Evolutionary conservation across 2,329 filamentous ascomycete species (phyloP), one percentile per base, ranked within the genome.

Genomic region (Lachnellula willkommii): DNA sequence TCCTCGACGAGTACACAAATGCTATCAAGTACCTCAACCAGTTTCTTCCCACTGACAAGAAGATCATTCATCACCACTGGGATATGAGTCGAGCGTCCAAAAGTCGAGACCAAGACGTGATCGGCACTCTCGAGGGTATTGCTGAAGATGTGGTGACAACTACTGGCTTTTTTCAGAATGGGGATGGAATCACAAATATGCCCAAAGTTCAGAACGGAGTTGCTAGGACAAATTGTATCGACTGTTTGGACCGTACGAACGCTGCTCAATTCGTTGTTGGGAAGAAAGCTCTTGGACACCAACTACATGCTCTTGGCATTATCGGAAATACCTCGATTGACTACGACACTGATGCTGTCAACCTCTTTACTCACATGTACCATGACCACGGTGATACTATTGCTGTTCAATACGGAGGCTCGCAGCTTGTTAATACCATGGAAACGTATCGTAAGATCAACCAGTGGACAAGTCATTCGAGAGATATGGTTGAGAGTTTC

Each of bases 401-500:
- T 66, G 94, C 94, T 1, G 88, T 97, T 53, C 94, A 99, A 70
- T 99, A 99, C 65, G 94, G 94, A 55, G 94, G 94, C 9, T 97
- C 92, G 2, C 94, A 99, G 71, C 81, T 99, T 0, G 94, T 99
- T 65, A 99, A 99, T 70, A 99, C 94, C 0, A 97, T 99, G 92
- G 92, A 95, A 63, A 99, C 94, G 4, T 99, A 99, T 71, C 88
- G 94, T 55, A 97, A 97, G 73, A 95, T 96, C 70, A 97, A 97
- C 64, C 93, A 97, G 70, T 99, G 94, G 94, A 95, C 91, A 24
- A 96, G 90, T 65, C 91, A 96, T 71, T 96, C 93, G 2, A 83
- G 94, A 63, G 94, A 99, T 71, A 97, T 99, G 93, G 92, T 99
- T 22, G 94, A 99, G 74, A 96, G 90, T 70, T 96, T 99, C 77